Evolutionary conservation across 306 rosid genomes (phyloP), one percentile per base, ranked within the genome.

Genomic region (Crataegus laevigata): DNA sequence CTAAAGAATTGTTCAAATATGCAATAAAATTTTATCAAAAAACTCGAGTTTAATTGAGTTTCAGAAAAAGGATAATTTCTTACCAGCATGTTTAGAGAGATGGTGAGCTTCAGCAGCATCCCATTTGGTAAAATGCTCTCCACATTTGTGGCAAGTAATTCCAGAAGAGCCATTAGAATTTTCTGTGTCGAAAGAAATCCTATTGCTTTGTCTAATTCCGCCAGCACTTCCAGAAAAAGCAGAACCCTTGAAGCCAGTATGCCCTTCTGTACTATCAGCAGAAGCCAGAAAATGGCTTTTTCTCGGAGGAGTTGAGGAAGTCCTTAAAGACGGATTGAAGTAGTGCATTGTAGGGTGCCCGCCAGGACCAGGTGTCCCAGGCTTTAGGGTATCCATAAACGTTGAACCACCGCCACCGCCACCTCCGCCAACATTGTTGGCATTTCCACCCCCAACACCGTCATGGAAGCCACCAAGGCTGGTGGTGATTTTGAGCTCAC

Each of bases 41-140:
- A 30, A n/a, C n/a, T 22, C n/a, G 68, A 68, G 24, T 29, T 25
- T 0, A 25, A 9, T 60, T 50, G 2, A 15, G 54, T 17, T 17
- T 50, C 54, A 50, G 24, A 43, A 6, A 30, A 66, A 32, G 38
- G 51, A 67, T 15, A 50, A 4, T 38, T 68, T 74, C 75, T 73
- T 79, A 87, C 97, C 96, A 50, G 97, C 97, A 86, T 92, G 97
- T 79, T 88, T 92, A 79, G 97, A 90, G 69, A 92, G 92, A 84
- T 92, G 97, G 69, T 92, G 97, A 50, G 93, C 74, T 81, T 90
- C 97, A 72, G 96, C 97, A 81, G 91, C 93, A 42, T 92, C 97
- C 96, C 96, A 90, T 77, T 87, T 92, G 81, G 36, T 81, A 38
- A 92, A 92, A 69, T 88, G 91, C 74, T 88, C 97, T 34, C 97